Evolutionary conservation across 495 filamentous ascomycete genomes (phyloP).

Genomic region (Neurospora terricola): DNA sequence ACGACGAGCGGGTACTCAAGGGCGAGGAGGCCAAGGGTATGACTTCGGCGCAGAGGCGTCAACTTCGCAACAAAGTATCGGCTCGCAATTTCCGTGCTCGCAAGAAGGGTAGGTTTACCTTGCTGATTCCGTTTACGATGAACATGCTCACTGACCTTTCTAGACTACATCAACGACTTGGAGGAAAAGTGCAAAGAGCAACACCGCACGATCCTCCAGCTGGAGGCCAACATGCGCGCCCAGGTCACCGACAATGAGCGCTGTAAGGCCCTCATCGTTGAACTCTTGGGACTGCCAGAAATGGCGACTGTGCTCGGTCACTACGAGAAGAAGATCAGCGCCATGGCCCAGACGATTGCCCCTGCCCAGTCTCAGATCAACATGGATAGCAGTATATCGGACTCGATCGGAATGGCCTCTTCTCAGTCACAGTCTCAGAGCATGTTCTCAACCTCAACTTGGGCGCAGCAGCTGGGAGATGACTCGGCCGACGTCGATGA

Average conservation of each 20-base stretch:
- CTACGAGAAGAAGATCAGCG: background rate
- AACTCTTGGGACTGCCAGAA: background rate
- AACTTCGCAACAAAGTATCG: slow-evolving; percentile 96
- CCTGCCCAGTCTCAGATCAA: background rate
- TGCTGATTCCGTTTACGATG: background rate
- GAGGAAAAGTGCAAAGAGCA: background rate
- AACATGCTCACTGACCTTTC: background rate
- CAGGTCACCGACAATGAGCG: background rate
- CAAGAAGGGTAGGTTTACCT: slow-evolving; percentile 68
- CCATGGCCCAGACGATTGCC: background rate
- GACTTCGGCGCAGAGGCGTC: slow-evolving; percentile 84
- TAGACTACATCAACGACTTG: background rate
- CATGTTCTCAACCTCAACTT: background rate
- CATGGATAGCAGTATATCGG: background rate
- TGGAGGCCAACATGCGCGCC: background rate
- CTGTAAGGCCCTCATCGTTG: background rate
- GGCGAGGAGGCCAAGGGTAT: slow-evolving; percentile 98
- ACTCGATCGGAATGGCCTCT: background rate
- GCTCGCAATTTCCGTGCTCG: slow-evolving; percentile 91
- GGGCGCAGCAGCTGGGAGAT: background rate
- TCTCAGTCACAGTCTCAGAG: background rate
- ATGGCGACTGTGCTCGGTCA: background rate
- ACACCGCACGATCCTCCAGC: background rate
- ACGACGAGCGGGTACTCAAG: slow-evolving; percentile 84
- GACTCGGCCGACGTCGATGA: background rate